Base-by-base conservation (phyloP, 345 rosid species). In the Salix koriyanagi region DNA sequence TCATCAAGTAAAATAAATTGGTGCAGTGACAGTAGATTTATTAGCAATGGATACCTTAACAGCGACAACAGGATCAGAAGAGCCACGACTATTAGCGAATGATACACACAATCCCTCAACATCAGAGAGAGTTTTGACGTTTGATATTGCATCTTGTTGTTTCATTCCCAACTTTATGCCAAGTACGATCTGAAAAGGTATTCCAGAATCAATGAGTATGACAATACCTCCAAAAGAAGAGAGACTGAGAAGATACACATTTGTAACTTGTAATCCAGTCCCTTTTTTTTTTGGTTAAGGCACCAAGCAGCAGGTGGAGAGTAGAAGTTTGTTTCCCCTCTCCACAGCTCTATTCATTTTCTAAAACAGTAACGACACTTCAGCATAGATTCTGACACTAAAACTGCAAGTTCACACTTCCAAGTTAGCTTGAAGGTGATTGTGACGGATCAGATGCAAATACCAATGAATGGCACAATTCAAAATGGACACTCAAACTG, bases 131-230 rank as follows among this genome's bases (percentile, higher is more conserved):
- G 99, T 94, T 83, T 89, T 87, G 46, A 91, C 95, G 74, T 91
- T 88, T 48, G 90, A 70, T 74, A 86, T 82, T 4, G 97, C 97
- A 68, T 92, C 90, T 75, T 84, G 83, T 56, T 91, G 91, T 72
- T 89, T 88, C 98, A 91, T 92, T 72, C 96, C 97, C 9, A 94
- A 89, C 86, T 92, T 92, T 85, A 91, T 86, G 60, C 92, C 97
- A 26, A 96, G 95, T 46, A 94, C 75, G 56, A 96, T 94, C 98
- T 96, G 86, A 81, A 66, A 67, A 54, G 41, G 69, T 42, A 80
- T 71, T 37, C n/a, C 67, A 75, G 70, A 67, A 73, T 58, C 36
- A 75, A 75, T 60, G 46, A 70, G 73, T 54, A 42, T 65, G 32
- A 52, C 65, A 52, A 26, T 5, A 60, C 21, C 15, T 30, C 71